These are phyloP conservation scores for Bathelium albidoporum DNA, from an alignment of 495 filamentous ascomycete genomes.

Conservation along the genomic window DNA sequence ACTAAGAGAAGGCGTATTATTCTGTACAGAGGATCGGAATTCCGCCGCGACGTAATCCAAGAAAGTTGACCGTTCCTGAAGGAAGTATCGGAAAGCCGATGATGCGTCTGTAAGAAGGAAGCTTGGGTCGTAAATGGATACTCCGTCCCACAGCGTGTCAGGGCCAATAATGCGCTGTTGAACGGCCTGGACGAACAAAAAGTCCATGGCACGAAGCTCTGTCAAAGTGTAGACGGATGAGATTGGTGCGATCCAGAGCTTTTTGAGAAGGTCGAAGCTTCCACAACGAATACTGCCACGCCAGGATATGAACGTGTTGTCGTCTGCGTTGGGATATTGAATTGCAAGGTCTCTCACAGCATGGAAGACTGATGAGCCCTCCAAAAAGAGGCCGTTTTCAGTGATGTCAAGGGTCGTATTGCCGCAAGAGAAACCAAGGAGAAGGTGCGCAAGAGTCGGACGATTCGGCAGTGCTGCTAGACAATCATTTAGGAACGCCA, in stretches of 20 bases:
- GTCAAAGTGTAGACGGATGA: slow-evolving; percentile 60
- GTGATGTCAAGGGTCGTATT: slow-evolving; percentile 54
- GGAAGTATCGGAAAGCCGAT: slow-evolving; percentile 57
- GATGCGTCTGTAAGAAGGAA: slow-evolving; percentile 57
- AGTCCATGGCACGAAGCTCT: slow-evolving; percentile 66
- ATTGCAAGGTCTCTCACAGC: slow-evolving; percentile 57
- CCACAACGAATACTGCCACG: slow-evolving; percentile 60
- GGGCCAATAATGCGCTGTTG: slow-evolving; percentile 53
- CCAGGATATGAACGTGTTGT: slow-evolving; percentile 57
- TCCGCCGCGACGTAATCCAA: slow-evolving; percentile 79
- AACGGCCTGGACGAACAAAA: slow-evolving; percentile 59
- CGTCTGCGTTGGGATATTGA: slow-evolving; percentile 48
- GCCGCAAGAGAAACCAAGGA: slow-evolving; percentile 77
- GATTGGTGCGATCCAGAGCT: slow-evolving; percentile 77
- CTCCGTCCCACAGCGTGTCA: slow-evolving; percentile 58
- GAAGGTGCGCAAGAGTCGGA: slow-evolving; percentile 77
- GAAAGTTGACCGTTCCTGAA: slow-evolving; percentile 59
- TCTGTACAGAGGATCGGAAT: slow-evolving; percentile 61
- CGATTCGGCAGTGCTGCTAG: slow-evolving; percentile 56
- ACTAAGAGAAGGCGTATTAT: slow-evolving; percentile 63
- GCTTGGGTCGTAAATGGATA: slow-evolving; percentile 41
- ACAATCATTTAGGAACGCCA: slow-evolving; percentile 73
- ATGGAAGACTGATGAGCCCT: slow-evolving; percentile 70
- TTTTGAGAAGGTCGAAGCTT: slow-evolving; percentile 63
- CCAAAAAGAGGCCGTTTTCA: slow-evolving; percentile 51